A percentile compares a stretch with the other conserved stretches of the same genome.
Evolutionary conservation across 768 basidiomycete species (phyloP).

Genomic region (Tremella mesenterica): DNA sequence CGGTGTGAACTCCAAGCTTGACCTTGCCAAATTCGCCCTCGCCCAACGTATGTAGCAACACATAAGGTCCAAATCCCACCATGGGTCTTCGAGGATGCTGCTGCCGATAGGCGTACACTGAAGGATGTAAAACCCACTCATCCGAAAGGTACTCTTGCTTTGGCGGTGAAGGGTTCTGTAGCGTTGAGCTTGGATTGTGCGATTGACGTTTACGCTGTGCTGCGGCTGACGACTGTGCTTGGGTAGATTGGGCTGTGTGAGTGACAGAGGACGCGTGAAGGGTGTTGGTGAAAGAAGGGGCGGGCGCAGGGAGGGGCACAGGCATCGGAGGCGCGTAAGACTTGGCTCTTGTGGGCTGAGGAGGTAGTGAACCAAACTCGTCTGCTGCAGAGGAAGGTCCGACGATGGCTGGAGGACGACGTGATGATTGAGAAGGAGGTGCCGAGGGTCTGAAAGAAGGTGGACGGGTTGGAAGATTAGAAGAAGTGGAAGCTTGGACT

Average conservation of each 20-base stretch:
- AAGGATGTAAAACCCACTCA: conserved; percentile 43
- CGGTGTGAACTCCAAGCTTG: conserved; percentile 86
- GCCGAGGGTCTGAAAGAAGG: conserved; percentile 1
- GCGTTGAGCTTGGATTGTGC: conserved; percentile 35
- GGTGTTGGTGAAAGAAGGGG: conserved; percentile 23
- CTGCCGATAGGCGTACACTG: conserved; percentile 41
- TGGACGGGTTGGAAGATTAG: not conserved
- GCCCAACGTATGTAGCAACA: conserved; percentile 88
- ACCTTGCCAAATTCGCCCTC: conserved; percentile 99
- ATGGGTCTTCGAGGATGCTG: conserved; percentile 44
- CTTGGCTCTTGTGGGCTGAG: conserved; percentile 8
- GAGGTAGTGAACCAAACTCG: conserved; percentile 26
- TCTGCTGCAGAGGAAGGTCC: conserved; percentile 6
- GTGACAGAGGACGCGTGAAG: conserved; percentile 19
- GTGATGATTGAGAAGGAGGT: conserved; percentile 1
- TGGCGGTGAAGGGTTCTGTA: conserved; percentile 24
- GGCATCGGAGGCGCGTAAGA: conserved; percentile 14
- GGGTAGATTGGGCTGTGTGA: conserved; percentile 13
- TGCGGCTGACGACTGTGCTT: not conserved
- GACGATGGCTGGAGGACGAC: conserved; percentile 5
- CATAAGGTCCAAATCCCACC: conserved; percentile 75
- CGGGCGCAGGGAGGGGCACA: conserved; percentile 23
- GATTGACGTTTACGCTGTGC: conserved; percentile 24
- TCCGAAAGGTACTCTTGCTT: conserved; percentile 34
- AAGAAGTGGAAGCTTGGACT: not conserved